Conservation (phyloP, 2,329 filamentous ascomycete genomes). For the Fragosphaeria purpurea region DNA sequence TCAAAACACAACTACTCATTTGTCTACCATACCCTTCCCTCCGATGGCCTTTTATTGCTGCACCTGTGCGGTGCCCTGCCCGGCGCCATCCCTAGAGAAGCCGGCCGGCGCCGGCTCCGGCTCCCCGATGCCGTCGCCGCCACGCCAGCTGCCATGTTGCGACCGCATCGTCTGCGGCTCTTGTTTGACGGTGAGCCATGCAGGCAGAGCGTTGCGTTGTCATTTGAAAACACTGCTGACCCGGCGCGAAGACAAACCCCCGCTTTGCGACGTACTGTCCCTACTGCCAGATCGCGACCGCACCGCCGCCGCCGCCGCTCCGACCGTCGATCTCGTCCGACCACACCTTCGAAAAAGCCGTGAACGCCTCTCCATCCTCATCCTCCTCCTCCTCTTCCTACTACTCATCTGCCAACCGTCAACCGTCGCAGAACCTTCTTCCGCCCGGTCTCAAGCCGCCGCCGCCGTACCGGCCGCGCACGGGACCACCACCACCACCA, state of each 20-base stretch:
- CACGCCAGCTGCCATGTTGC: slow-evolving; percentile 57
- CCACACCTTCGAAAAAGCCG: not conserved
- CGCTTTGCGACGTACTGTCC: slow-evolving; percentile 60
- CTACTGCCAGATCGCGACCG: slow-evolving; percentile 63
- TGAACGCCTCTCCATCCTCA: not conserved
- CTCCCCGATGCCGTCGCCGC: slow-evolving; percentile 22
- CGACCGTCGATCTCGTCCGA: not conserved
- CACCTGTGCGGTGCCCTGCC: slow-evolving; percentile 57
- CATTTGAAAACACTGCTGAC: not conserved
- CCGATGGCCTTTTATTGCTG: slow-evolving; percentile 38
- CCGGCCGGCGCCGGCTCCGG: slow-evolving; percentile 32
- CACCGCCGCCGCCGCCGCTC: slow-evolving; percentile 21
- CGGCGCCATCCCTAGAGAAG: slow-evolving; percentile 27
- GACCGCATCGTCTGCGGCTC: slow-evolving; percentile 58
- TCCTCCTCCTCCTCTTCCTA: too few relatives aligned
- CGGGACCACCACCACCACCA: too few relatives aligned
- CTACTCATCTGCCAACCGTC: too few relatives aligned
- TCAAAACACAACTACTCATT: not conserved
- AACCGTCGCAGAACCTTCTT: slow-evolving; percentile 23
- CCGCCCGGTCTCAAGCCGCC: slow-evolving; percentile 57
- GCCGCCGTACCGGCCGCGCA: slow-evolving; percentile 47
- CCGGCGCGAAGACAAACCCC: slow-evolving; percentile 41
- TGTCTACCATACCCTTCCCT: not conserved
- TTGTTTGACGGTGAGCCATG: slow-evolving; percentile 49
- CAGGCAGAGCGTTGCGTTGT: not conserved